Percentiles rank a stretch among this genome's conserved stretches.
Conservation (phyloP, 139 green algal species). For the Marvania coccoides region DNA sequence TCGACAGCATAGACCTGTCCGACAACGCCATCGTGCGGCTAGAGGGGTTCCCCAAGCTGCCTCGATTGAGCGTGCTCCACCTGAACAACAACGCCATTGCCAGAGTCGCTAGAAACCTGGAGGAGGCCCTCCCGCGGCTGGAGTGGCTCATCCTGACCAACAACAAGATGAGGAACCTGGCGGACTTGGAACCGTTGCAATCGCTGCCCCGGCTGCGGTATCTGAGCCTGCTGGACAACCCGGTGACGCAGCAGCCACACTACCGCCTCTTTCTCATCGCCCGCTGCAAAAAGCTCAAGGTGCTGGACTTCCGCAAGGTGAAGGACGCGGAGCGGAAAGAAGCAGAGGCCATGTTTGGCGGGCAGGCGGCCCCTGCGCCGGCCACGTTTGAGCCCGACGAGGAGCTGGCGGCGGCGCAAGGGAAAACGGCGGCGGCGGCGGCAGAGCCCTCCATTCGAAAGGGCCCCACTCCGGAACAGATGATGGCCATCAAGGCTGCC, state of each 20-base stretch:
- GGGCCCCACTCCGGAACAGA: constrained; percentile 64
- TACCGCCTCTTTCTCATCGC: constrained; percentile 80
- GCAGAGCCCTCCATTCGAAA: constrained; percentile 11
- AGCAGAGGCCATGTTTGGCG: constrained; percentile 51
- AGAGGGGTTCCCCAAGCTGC: constrained; percentile 90
- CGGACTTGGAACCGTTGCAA: constrained; percentile 79
- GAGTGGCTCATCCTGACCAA: constrained; percentile 84
- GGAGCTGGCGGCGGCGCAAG: constrained; percentile 35
- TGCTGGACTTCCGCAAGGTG: constrained; percentile 93
- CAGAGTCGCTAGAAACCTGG: constrained; percentile 47
- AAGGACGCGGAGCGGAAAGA: constrained; percentile 75
- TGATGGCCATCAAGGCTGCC: constrained; percentile 79
- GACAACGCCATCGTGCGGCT: constrained; percentile 94
- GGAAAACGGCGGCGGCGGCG: not conserved
- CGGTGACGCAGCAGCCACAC: constrained; percentile 67
- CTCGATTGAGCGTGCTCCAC: constrained; percentile 70
- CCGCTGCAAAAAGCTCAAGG: constrained; percentile 64
- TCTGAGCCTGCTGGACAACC: constrained; percentile 87
- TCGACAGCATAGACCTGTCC: constrained; percentile 93
- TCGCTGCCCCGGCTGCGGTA: constrained; percentile 57
- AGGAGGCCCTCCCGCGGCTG: constrained; percentile 73
- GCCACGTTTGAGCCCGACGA: constrained; percentile 68
- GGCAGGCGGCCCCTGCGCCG: constrained; percentile 20
- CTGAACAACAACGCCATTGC: constrained; percentile 91
- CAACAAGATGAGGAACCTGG: constrained; percentile 84